Conservation (phyloP, 441 rosid species). For the Geranium incanum region DNA sequence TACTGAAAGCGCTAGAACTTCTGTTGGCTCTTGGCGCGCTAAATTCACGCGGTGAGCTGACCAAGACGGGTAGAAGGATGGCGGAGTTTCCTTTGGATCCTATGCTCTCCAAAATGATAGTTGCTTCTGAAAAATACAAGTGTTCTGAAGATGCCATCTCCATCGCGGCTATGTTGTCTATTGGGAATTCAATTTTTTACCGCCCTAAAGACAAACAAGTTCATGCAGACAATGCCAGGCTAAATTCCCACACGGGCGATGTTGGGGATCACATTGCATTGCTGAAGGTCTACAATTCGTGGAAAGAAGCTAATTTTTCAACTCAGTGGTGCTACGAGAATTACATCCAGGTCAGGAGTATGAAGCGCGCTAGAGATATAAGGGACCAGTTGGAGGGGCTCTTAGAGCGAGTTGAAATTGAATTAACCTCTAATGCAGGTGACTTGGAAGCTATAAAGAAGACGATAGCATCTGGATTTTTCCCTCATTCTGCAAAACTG, state of each 20-base stretch:
- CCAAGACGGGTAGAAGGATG: conserved; percentile 92
- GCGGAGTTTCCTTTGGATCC: conserved; percentile 97
- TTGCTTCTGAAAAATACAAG: conserved; percentile 84
- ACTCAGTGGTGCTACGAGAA: conserved; percentile 98
- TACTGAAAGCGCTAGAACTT: conserved; percentile 78
- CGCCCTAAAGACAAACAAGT: conserved; percentile 97
- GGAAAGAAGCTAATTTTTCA: conserved; percentile 94
- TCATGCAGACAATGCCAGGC: conserved; percentile 88
- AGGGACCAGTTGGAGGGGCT: conserved; percentile 95
- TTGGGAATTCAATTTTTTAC: conserved; percentile 89
- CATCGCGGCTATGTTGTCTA: conserved; percentile 87
- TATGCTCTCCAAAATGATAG: conserved; percentile 88
- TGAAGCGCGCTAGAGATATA: conserved; percentile 95
- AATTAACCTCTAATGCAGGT: conserved; percentile 48
- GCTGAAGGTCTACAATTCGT: conserved; percentile 86
- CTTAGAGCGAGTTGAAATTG: conserved; percentile 94
- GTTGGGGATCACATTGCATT: conserved; percentile 94
- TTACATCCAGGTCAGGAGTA: conserved; percentile 96
- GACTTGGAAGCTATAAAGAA: conserved; percentile 73
- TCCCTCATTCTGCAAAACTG: conserved; percentile 83
- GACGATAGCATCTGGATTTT: conserved; percentile 71
- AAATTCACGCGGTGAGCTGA: conserved; percentile 85
- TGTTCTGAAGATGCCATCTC: conserved; percentile 92
- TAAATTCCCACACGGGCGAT: conserved; percentile 90
- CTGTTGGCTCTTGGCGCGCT: conserved; percentile 86